phyloP scores from a whole-genome alignment of 306 rosid species.

The Pyrus pyrifolia region DNA sequence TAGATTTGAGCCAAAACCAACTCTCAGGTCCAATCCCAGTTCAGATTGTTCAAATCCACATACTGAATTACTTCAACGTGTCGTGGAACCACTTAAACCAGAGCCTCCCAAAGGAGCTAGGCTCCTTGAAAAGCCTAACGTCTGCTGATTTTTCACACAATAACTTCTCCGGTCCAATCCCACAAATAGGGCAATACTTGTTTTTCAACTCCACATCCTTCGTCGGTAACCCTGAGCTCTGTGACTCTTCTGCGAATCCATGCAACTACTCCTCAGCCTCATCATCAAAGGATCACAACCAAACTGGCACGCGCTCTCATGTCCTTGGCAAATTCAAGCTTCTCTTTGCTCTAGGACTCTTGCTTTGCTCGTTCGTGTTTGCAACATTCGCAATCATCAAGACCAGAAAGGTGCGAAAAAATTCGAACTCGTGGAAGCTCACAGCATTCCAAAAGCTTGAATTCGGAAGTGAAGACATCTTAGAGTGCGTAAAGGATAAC shows the following conservation, averaged over 20 bases:
- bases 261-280: constrained; percentile 38
- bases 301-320: constrained; percentile 19
- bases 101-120: constrained; percentile 64
- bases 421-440: constrained; percentile 62
- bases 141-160: constrained; percentile 82
- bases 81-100: constrained; percentile 74
- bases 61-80: constrained; percentile 69
- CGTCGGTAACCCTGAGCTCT: constrained; percentile 61
- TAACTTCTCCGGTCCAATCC: constrained; percentile 69
- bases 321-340: constrained; percentile 61
- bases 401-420: constrained; percentile 46
- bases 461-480: constrained; percentile 62
- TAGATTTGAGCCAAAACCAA: constrained; percentile 87
- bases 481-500: constrained; percentile 68
- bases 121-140: constrained; percentile 64
- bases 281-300: constrained; percentile 20
- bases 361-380: constrained; percentile 62
- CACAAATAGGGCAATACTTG: constrained; percentile 57
- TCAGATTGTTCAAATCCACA: constrained; percentile 60
- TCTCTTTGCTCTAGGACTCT: constrained; percentile 60
- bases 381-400: constrained; percentile 55
- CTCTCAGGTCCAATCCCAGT: constrained; percentile 71
- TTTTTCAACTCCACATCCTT: constrained; percentile 68
- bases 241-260: constrained; percentile 53
- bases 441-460: constrained; percentile 74